phyloP scores from a whole-genome alignment of 768 basidiomycete species.

The Pilatotrama ljubarskyi region DNA sequence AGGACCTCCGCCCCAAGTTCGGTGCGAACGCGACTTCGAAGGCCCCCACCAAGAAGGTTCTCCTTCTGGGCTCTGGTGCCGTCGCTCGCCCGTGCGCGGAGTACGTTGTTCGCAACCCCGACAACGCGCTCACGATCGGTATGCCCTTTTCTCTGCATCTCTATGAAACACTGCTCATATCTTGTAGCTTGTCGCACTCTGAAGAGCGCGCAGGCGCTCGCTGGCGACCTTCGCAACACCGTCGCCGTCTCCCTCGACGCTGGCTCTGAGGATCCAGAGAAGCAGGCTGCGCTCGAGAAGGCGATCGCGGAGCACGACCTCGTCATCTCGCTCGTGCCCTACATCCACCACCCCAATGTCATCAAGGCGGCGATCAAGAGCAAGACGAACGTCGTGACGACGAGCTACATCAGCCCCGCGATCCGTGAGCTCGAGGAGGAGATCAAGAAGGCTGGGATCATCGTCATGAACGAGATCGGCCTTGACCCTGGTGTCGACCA shows the following conservation, averaged over 20 bases:
- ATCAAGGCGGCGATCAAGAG: conserved; percentile 88
- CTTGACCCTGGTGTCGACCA: conserved; percentile 96
- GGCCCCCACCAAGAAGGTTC: conserved; percentile 66
- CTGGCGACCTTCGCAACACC: conserved; percentile 65
- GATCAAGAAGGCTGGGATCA: conserved; percentile 84
- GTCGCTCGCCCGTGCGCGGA: conserved; percentile 97
- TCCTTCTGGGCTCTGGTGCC: conserved; percentile 92
- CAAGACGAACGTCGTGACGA: conserved; percentile 94
- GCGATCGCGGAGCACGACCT: conserved; percentile 86
- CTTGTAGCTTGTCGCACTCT: conserved; percentile 83
- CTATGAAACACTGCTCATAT: neutral
- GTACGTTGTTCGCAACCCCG: conserved; percentile 80
- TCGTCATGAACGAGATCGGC: conserved; percentile 97
- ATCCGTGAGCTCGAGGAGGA: conserved; percentile 85
- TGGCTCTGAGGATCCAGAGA: conserved; percentile 30
- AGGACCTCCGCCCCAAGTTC: conserved; percentile 71
- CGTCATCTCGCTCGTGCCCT: conserved; percentile 96
- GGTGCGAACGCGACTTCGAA: conserved; percentile 50
- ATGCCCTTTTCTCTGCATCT: conserved; percentile 23
- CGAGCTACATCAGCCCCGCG: conserved; percentile 89
- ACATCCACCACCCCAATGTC: conserved; percentile 85
- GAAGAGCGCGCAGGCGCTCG: conserved; percentile 68
- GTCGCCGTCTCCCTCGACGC: conserved; percentile 84
- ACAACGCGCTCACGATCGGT: conserved; percentile 87
- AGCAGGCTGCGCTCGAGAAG: conserved; percentile 70